Evolutionary conservation across 2,329 filamentous ascomycete genomes (phyloP).

Genomic region (Aspergillus terreus): DNA sequence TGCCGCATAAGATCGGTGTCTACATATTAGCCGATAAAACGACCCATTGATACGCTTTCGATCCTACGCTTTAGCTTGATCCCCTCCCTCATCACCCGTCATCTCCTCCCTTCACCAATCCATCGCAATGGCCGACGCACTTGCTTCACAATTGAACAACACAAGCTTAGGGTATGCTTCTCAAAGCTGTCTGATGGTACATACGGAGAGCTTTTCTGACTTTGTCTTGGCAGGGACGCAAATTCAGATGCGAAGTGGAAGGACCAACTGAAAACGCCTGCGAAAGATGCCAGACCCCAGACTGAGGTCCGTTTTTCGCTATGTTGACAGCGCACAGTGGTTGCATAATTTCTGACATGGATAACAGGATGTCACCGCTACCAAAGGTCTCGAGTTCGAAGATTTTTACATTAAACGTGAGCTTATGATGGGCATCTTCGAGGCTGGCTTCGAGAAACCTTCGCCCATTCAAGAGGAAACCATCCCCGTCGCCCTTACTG

Average conservation of each 20-base stretch:
- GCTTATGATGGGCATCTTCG: constrained; percentile 97
- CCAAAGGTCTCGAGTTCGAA: constrained; percentile 96
- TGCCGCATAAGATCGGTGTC: too few relatives aligned
- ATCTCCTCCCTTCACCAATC: constrained; percentile 7
- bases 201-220: constrained; percentile 12
- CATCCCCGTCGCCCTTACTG: constrained; percentile 92
- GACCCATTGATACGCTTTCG: background rate
- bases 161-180: constrained; percentile 39
- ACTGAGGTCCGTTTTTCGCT: constrained; percentile 41
- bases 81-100: background rate
- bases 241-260: constrained; percentile 42
- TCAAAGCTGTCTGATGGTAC: constrained; percentile 1
- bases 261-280: constrained; percentile 43
- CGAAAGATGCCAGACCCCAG: constrained; percentile 48
- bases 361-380: constrained; percentile 88
- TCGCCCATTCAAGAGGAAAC: constrained; percentile 99
- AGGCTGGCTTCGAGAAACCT: constrained; percentile 97
- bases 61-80: background rate
- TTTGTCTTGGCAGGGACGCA: constrained; percentile 30
- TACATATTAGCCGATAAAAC: too few relatives aligned
- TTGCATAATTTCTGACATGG: constrained; percentile 13
- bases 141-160: constrained; percentile 44
- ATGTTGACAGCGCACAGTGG: background rate
- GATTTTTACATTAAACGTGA: constrained; percentile 94
- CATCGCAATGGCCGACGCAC: constrained; percentile 40